phyloP scores from a whole-genome alignment of 495 filamentous ascomycete genomes.

The Talaromyces nanjingensis region DNA sequence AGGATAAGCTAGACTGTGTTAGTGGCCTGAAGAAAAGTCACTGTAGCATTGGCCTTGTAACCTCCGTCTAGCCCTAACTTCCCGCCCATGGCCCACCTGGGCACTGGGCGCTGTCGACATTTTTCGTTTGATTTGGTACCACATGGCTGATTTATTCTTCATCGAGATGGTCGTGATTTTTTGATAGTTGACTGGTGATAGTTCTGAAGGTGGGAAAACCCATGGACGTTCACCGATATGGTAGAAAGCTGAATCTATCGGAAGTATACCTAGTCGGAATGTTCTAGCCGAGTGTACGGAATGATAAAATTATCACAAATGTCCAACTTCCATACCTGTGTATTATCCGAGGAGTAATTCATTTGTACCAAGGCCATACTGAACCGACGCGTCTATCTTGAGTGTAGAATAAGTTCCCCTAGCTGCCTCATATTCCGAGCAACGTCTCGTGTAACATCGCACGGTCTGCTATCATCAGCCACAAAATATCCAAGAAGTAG shows the following conservation, averaged over 20 bases:
- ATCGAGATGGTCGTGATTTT: not conserved
- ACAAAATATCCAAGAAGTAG: not conserved
- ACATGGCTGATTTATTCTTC: not conserved
- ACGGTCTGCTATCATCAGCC: not conserved
- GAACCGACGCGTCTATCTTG: no score
- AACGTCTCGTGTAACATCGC: not conserved
- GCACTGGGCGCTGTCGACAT: not conserved
- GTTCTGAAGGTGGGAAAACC: not conserved
- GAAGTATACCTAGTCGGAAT: no score
- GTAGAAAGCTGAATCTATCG: no score
- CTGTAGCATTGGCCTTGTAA: constrained; percentile 9
- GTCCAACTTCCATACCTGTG: no score
- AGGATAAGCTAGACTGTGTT: not conserved
- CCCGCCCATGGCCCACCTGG: not conserved
- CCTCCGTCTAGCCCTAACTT: constrained; percentile 10
- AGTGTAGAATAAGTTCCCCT: no score
- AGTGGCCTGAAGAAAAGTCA: constrained; percentile 7
- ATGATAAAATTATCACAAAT: no score
- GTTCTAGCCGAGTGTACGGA: no score
- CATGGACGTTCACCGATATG: not conserved
- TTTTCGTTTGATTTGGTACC: not conserved
- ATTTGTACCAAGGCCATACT: no score
- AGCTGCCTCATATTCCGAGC: not conserved
- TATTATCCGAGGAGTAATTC: no score
- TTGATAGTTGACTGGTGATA: not conserved